Evolutionary conservation across 1,139 yeast species (phyloP), one percentile per base, ranked within the genome.

Genomic region (Saccharomyces hybrid): DNA sequence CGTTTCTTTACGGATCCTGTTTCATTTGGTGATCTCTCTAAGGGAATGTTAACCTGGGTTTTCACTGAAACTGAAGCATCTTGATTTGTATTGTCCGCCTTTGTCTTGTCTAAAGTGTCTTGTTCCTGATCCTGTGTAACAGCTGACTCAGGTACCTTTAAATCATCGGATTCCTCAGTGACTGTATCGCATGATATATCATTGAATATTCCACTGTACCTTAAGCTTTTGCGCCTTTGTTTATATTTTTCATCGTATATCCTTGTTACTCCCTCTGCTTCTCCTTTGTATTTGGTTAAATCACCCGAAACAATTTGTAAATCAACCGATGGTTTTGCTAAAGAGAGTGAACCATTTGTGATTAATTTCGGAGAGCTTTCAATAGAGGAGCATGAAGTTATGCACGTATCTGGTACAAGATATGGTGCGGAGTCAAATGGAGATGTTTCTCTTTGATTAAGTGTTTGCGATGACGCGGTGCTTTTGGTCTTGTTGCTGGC

Each of bases 281-380:
- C 58, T 28, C 57, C 54, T 50, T 58, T 60, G 34, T 70, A 66
- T 32, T 63, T 67, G 26, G 68, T 70, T 16, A 71, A 60, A 54
- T 69, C 73, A 48, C 73, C 75, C 54, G 67, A 68, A 4, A 67
- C 73, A 47, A 60, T 61, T 26, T 70, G 61, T 47, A 69, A 46
- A 50, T 71, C 73, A 34, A 71, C 63, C 4, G 69, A 66, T 20
- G 72, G 72, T 49, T 68, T 63, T 51, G 71, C 66, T 34, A 69
- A 54, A 1, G 67, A 59, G 28, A 59, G 57, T 1, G 67, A 63
- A 1, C 58, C 53, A 4, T 63, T 54, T 26, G 62, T 59, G 14
- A 63, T 47, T 51, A 63, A 54, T 46, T 58, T 59, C 4, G 65
- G 64, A 8, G 66, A 59, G 27, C 55, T 55, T n/a, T 59, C 61